Evolutionary conservation across 2,329 filamentous ascomycete species (phyloP), one percentile per base, ranked within the genome.

Genomic region (Penicillium sp.): DNA sequence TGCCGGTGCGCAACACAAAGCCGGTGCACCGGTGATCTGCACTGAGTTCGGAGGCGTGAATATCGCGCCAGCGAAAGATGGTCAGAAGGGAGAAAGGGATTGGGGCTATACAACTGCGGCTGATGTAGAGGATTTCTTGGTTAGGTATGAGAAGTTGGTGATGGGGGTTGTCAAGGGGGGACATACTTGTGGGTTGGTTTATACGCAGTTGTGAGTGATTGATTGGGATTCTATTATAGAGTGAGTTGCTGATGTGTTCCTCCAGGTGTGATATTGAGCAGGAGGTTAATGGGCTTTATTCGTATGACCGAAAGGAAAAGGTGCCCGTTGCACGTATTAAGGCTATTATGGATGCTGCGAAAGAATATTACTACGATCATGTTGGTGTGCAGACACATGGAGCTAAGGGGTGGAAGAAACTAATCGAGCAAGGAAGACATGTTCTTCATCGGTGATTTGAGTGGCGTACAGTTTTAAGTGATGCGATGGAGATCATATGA

Each of bases 41-140:
- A 86, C 84, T 2, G 87, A 90, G 65, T 89, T 88, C 59, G 86
- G 86, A 3, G 87, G 87, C 3, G 84, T 89, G 43, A 89, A 88
- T 64, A 87, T 89, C 63, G 82, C 84, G 0, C 78, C 80, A 0
- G 71, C 77, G 0, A 76, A 78, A 43, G 72, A 72, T 24, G 64
- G 55, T 3, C 67, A 70, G 1, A 75, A 43, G 13, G 50, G 79
- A 0, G 79, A 79, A 10, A 75, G 80, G 5, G 83, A 86, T 55
- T 89, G 87, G 87, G 87, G 86, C 0, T 89, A 89, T 65, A 89
- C 86, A 1, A 89, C 86, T 0, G 87, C 86, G 0, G 79, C 71
- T 0, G 83, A 88, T 64, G 72, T 84, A 0, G 75, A 81, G 16
- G 87, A 89, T 62, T 67, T 89, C 54, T 73, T 89, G 19, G 76